Conservation (phyloP, 1,284 basidiomycete species). For the Trametes sp. region DNA sequence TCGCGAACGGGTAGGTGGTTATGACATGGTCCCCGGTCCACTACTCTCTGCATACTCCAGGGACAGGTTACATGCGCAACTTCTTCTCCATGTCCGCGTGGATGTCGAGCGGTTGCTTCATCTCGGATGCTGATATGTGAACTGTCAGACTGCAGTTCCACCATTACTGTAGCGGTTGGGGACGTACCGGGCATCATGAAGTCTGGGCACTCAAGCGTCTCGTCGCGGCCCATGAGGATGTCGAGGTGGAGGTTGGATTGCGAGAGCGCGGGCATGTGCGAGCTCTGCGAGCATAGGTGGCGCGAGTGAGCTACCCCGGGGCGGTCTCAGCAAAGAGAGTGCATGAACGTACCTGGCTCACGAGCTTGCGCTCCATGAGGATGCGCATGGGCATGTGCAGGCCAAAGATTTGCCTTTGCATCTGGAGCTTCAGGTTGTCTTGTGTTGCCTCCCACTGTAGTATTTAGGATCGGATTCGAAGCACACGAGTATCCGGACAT, state of each 20-base stretch:
- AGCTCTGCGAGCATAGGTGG: constrained; percentile 50
- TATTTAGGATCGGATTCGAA: not conserved
- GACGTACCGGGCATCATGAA: constrained; percentile 56
- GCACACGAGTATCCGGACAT: not conserved
- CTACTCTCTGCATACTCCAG: not conserved
- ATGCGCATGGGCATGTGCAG: constrained; percentile 88
- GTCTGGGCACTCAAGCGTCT: constrained; percentile 64
- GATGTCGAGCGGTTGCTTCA: constrained; percentile 60
- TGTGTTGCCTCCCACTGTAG: constrained; percentile 92
- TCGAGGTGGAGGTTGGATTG: constrained; percentile 88
- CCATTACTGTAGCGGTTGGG: not conserved
- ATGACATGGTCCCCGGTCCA: not conserved
- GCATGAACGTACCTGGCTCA: constrained; percentile 67
- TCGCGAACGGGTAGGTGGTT: not conserved
- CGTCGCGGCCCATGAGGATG: constrained; percentile 91
- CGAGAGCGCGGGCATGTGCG: constrained; percentile 67
- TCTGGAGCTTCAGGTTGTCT: constrained; percentile 84
- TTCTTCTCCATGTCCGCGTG: constrained; percentile 81
- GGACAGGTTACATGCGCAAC: constrained; percentile 53
- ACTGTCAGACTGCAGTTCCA: not conserved
- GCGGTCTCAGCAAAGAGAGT: not conserved
- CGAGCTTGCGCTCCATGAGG: constrained; percentile 94
- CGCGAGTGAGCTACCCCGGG: not conserved
- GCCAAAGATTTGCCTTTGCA: constrained; percentile 88
- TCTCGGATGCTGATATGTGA: constrained; percentile 56